Conservation (phyloP, 345 rosid species). For the Citropsis articulata region DNA sequence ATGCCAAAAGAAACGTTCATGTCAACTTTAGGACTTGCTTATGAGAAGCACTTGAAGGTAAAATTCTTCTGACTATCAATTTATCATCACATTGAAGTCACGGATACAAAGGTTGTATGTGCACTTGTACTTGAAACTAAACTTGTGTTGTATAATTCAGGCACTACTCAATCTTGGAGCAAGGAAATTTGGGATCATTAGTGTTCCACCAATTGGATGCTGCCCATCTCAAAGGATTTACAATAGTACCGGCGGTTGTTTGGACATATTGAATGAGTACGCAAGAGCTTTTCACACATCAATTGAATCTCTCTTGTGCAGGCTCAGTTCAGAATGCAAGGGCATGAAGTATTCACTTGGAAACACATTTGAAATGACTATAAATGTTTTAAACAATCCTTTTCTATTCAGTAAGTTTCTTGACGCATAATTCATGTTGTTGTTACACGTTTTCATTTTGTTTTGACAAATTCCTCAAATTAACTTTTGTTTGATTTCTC, state of each 20-base stretch:
- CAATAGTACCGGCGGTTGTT: slow-evolving; percentile 36
- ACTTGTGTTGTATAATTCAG: slow-evolving; percentile 25
- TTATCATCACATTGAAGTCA: not conserved
- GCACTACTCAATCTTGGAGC: slow-evolving; percentile 35
- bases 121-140: not conserved
- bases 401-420: slow-evolving; percentile 26
- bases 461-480: not conserved
- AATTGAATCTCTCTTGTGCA: slow-evolving; percentile 24
- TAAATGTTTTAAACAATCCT: slow-evolving; percentile 37
- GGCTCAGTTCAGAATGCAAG: slow-evolving; percentile 34
- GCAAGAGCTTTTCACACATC: slow-evolving; percentile 30
- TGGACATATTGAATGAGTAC: slow-evolving; percentile 39
- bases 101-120: not conserved
- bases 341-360: slow-evolving; percentile 50
- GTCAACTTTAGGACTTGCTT: slow-evolving; percentile 25
- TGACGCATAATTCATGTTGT: not conserved
- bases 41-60: slow-evolving; percentile 40
- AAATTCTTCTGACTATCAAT: slow-evolving; percentile 6
- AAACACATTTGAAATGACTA: slow-evolving; percentile 42
- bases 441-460: not conserved
- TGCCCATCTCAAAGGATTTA: slow-evolving; percentile 50
- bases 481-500: slow-evolving; percentile 3
- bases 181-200: slow-evolving; percentile 46
- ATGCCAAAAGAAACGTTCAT: slow-evolving; percentile 33
- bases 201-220: slow-evolving; percentile 57